Base-by-base conservation (phyloP, 2,329 filamentous ascomycete genomes). In the Tolypocladium sp. region DNA sequence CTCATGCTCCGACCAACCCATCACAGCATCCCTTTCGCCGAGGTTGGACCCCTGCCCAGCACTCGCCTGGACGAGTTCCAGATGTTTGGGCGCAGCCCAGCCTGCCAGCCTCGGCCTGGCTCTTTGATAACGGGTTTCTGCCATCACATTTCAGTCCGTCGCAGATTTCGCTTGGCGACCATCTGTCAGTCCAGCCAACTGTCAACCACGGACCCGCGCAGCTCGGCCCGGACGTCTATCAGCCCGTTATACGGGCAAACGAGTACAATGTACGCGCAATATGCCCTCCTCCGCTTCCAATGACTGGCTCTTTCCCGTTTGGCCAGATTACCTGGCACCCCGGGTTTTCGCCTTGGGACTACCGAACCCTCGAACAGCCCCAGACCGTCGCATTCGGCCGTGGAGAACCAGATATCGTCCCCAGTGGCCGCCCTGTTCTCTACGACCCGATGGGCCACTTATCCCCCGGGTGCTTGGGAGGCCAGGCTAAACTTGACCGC, bases 231-330 rank as follows among this genome's bases (percentile, higher is more conserved):
- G 52, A 63, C 52, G 53, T 61, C 35, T 67, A 70, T 42, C 72
- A 73, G 54, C 70, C 72, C 12, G 63, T 73, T 37, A 61, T 74
- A 58, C 70, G 68, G 60, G 68, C 70, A 38, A 69, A 72, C 44
- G 72, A 75, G 59, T 70, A 74, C 61, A 73, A 74, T 57, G 70
- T 74, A 22, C 68, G 71, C 54, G 72, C 72, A 25, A 73, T 75
- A 56, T 74, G 72, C 53, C 73, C 73, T 13, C 72, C 71, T 0
- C 72, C 73, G 4, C 64, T 67, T 35, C 67, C 69, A 6, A 64
- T 67, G 53, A 67, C 67, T 40, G 70, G 71, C 41, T 65, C 66
- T 25, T 57, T 73, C 12, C 66, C 69, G 3, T 67, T 73, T 59
- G 69, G 66, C 20, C 70, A 73, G 35, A 60, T 63, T 35, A 57